phyloP scores from a whole-genome alignment of 805 yeast species.

The Wickerhamomyces silvicola region DNA sequence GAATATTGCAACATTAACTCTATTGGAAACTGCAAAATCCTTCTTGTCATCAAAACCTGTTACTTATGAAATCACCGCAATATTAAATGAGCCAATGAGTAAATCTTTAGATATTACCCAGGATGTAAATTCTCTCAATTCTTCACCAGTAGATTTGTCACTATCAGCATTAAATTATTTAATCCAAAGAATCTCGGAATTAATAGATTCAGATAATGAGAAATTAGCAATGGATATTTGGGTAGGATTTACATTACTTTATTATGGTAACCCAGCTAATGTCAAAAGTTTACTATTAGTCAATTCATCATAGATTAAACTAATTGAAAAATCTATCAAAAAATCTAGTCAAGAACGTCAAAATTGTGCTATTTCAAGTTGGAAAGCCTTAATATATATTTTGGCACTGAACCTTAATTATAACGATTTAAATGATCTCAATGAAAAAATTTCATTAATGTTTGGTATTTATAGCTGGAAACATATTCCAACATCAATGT shows the following conservation, averaged over 20 bases:
- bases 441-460: slow-evolving; percentile 2
- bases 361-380: slow-evolving; percentile 2
- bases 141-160: slow-evolving; percentile 9
- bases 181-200: slow-evolving; percentile 2
- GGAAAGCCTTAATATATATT: slow-evolving; percentile 5
- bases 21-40: slow-evolving; percentile 15
- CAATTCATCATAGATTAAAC: background rate
- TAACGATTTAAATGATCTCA: background rate
- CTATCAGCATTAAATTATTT: slow-evolving; percentile 7
- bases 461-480: slow-evolving; percentile 13
- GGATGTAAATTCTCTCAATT: slow-evolving; percentile 1
- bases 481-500: slow-evolving; percentile 7
- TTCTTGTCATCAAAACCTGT: slow-evolving; percentile 13
- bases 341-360: background rate
- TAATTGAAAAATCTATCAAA: slow-evolving; percentile 4
- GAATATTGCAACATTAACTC: slow-evolving; percentile 3
- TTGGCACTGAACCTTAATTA: background rate
- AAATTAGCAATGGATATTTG: slow-evolving; percentile 16
- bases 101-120: slow-evolving; percentile 6
- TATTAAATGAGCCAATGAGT: slow-evolving; percentile 5
- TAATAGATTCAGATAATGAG: slow-evolving; percentile 2
- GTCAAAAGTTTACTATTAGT: background rate
- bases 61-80: slow-evolving; percentile 11
- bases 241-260: slow-evolving; percentile 16
- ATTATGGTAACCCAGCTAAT: slow-evolving; percentile 7